Conservation (phyloP, 163 green algal genomes). For the Picocystis sp. region DNA sequence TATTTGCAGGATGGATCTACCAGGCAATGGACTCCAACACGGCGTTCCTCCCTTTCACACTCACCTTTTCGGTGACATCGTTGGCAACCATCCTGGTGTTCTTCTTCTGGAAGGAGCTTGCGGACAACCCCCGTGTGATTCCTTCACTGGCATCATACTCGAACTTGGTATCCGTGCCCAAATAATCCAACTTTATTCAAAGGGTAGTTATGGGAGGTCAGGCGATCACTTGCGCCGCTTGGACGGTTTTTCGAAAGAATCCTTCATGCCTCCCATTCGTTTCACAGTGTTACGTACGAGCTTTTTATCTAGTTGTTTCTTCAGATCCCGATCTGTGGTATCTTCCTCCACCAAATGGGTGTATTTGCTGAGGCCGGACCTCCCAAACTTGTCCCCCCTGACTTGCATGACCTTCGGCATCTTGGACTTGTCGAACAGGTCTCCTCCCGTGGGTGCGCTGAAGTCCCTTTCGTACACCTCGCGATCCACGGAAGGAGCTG, state of each 20-base stretch:
- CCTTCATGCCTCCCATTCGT: too few species aligned
- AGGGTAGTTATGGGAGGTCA: too few species aligned
- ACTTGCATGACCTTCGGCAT: slow-evolving; percentile 91
- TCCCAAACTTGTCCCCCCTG: slow-evolving; percentile 60
- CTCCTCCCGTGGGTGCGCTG: slow-evolving; percentile 67
- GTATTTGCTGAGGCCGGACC: slow-evolving; percentile 75
- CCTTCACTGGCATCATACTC: too few species aligned
- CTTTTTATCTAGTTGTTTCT: too few species aligned
- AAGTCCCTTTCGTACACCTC: slow-evolving; percentile 72
- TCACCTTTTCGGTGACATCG: neutral
- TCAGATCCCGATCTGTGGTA: slow-evolving; percentile 26
- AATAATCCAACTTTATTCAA: too few species aligned
- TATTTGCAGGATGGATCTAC: slow-evolving; percentile 3
- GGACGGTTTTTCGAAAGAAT: too few species aligned
- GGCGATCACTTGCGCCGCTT: too few species aligned
- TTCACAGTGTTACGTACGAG: too few species aligned
- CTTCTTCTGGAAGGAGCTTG: too few species aligned
- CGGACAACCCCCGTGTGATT: too few species aligned
- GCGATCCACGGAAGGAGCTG: slow-evolving; percentile 26
- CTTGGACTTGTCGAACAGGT: slow-evolving; percentile 73
- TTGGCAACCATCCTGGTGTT: too few species aligned
- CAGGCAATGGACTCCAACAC: slow-evolving; percentile 4
- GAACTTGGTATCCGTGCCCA: too few species aligned
- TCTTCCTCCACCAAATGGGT: slow-evolving; percentile 77
- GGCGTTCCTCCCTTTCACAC: neutral